Conservation (phyloP, 495 filamentous ascomycete genomes). For the Gamarada debralockiae region DNA sequence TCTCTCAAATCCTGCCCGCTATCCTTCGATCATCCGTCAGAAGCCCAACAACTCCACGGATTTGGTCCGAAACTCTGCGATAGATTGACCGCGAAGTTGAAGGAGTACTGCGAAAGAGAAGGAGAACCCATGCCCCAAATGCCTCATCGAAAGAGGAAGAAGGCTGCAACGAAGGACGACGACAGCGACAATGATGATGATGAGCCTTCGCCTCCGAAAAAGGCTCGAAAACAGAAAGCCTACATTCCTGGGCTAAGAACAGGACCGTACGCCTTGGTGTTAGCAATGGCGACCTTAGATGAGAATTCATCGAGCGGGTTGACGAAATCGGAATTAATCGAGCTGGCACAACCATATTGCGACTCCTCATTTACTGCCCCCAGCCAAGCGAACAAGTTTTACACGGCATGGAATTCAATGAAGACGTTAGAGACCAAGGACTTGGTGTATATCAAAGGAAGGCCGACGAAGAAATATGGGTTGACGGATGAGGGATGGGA, state of each 20-base stretch:
- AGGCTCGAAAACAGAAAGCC: slow-evolving; percentile 61
- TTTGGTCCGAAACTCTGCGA: slow-evolving; percentile 69
- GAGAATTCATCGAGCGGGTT: slow-evolving; percentile 53
- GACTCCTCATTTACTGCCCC: slow-evolving; percentile 73
- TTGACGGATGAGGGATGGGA: slow-evolving; percentile 81
- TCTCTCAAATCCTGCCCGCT: slow-evolving; percentile 78
- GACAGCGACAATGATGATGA: slow-evolving; percentile 28
- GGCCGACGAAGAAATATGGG: slow-evolving; percentile 63
- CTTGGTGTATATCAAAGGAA: slow-evolving; percentile 66
- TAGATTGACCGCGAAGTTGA: slow-evolving; percentile 64
- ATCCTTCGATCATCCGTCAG: slow-evolving; percentile 68
- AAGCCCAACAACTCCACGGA: slow-evolving; percentile 67
- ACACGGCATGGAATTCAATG: slow-evolving; percentile 86
- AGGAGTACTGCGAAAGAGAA: slow-evolving; percentile 63
- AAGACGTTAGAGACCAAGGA: slow-evolving; percentile 73
- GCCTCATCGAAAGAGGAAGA: slow-evolving; percentile 35
- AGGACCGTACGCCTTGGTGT: slow-evolving; percentile 69
- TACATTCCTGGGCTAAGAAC: slow-evolving; percentile 72
- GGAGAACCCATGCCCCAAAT: slow-evolving; percentile 65
- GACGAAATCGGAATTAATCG: slow-evolving; percentile 66
- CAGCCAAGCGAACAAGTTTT: slow-evolving; percentile 61
- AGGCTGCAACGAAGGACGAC: slow-evolving; percentile 15
- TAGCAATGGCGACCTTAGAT: slow-evolving; percentile 59
- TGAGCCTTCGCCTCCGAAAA: slow-evolving; percentile 42
- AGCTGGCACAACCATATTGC: slow-evolving; percentile 66